These are phyloP conservation scores for Exserohilum turcica DNA, from an alignment of 2,329 filamentous ascomycete genomes.

Conservation along the genomic window DNA sequence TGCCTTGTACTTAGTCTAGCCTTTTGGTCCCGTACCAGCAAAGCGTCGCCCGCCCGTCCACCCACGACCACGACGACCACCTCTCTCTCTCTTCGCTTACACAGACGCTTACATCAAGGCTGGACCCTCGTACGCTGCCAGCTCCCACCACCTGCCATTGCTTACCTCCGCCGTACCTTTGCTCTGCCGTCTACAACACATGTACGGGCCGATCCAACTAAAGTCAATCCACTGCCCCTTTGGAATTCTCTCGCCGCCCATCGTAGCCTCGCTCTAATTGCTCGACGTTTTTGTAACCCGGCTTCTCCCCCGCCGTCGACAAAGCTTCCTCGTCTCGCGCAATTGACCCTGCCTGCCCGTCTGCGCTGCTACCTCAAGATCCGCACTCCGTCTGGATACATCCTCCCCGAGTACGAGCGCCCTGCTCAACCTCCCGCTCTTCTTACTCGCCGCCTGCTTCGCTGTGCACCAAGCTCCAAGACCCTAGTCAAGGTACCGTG, in stretches of 20 bases:
- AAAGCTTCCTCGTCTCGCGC: conserved; percentile 15
- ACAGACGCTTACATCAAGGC: conserved; percentile 20
- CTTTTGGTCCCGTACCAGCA: conserved; percentile 24
- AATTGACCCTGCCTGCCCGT: conserved; percentile 16
- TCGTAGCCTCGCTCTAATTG: conserved; percentile 13
- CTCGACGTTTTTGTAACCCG: conserved; percentile 12
- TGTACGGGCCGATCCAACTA: conserved; percentile 20
- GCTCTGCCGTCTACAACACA: conserved; percentile 14
- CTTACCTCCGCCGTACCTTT: conserved; percentile 8
- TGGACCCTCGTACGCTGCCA: conserved; percentile 17
- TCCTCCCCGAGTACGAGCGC: no score
- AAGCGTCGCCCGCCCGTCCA: conserved; percentile 21
- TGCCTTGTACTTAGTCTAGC: conserved; percentile 30
- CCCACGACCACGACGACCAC: no score
- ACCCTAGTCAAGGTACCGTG: conserved; percentile 25
- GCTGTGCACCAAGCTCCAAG: conserved; percentile 9
- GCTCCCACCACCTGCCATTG: conserved; percentile 13
- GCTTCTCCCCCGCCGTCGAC: conserved; percentile 12
- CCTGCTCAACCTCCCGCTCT: neutral
- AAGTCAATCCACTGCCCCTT: conserved; percentile 12
- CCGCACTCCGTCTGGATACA: conserved; percentile 1
- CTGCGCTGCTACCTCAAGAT: conserved; percentile 5
- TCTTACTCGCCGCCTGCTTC: neutral
- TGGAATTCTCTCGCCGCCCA: conserved; percentile 14
- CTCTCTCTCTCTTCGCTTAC: conserved; percentile 21